A percentile compares a stretch with the other conserved stretches of the same genome.
These are phyloP conservation scores for Caloboletus inedulis DNA, from an alignment of 1,284 basidiomycete genomes.

Conservation along the genomic window DNA sequence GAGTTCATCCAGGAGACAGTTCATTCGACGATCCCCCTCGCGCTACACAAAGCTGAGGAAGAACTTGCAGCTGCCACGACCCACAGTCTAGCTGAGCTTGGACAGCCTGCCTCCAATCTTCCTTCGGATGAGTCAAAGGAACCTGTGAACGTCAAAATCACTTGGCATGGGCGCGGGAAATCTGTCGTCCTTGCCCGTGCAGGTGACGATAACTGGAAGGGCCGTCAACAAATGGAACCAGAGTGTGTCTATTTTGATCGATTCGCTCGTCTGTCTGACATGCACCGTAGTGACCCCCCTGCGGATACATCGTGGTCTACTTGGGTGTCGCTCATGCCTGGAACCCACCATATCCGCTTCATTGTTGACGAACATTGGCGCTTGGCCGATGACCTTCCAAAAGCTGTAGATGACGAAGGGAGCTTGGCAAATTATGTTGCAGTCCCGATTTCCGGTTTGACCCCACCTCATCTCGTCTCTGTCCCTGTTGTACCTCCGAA, in stretches of 20 bases:
- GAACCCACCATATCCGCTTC: constrained; percentile 95
- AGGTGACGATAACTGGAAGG: constrained; percentile 72
- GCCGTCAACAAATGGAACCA: constrained; percentile 56
- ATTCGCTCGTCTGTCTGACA: constrained; percentile 17
- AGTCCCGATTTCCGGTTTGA: constrained; percentile 37
- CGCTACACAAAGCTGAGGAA: constrained; percentile 43
- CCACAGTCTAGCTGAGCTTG: constrained; percentile 17
- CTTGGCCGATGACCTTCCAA: constrained; percentile 75
- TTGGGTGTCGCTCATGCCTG: constrained; percentile 70
- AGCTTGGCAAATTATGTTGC: constrained; percentile 94
- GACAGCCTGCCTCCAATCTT: constrained; percentile 18
- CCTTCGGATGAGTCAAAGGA: constrained; percentile 37
- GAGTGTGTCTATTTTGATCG: constrained; percentile 45
- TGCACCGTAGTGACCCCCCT: constrained; percentile 26
- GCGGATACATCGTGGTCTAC: constrained; percentile 42
- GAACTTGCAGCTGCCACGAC: constrained; percentile 25
- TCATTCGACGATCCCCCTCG: constrained; percentile 59
- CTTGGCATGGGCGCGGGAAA: constrained; percentile 61
- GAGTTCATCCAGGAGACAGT: constrained; percentile 56
- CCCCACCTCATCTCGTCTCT: constrained; percentile 27
- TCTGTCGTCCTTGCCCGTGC: constrained; percentile 63
- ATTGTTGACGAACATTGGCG: constrained; percentile 92
- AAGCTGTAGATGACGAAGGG: constrained; percentile 93
- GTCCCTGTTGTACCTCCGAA: constrained; percentile 41
- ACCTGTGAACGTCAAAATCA: constrained; percentile 53